Evolutionary conservation across 225 moss, liverwort and hornwort species (phyloP), one percentile per base, ranked within the genome.

Genomic region (Anthoceros angustus): DNA sequence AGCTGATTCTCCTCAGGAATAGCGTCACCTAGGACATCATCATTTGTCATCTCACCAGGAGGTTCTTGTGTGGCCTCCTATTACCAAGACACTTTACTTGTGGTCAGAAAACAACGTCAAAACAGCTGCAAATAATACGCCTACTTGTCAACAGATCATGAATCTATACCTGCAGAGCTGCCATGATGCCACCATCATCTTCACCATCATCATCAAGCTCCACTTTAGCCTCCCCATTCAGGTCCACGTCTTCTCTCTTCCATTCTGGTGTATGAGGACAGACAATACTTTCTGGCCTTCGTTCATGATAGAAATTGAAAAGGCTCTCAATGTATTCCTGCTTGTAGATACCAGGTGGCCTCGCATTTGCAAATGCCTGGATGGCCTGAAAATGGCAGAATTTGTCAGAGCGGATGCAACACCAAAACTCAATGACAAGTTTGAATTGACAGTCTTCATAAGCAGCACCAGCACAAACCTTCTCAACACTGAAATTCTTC

Each of bases 281-380:
- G 50, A 72, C 66, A 25, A 88, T 68, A n/a, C 80, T 76, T 71
- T 86, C 85, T 68, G 95, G 88, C 43, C 78, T 82, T 63, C 82
- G 80, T 64, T 98, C 91, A 72, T 98, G 85, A 64, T 98, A 98
- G 64, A 87, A 88, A 72, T 77, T 87, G 63, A 77, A 98, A 5
- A 98, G 88, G 73, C 82, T 88, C 45, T 98, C 91, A 42, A 98
- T 88, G 48, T 98, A 98, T 67, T 98, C 92, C 42, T 77, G 83
- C 77, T 98, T 98, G 73, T 98, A 98, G 62, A 98, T 98, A 63
- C 95, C 95, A 40, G 95, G 95, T 64, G 95, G 95, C 68, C 91
- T 84, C 61, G 85, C 85, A 65, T 82, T 74, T 42, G 95, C 85
- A 80, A 98, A 98, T 74, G 77, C 63, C 45, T 71, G 79, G 70